Evolutionary conservation across 768 basidiomycete species (phyloP), one percentile per base, ranked within the genome.

Genomic region (Leccinellum rugosiceps): DNA sequence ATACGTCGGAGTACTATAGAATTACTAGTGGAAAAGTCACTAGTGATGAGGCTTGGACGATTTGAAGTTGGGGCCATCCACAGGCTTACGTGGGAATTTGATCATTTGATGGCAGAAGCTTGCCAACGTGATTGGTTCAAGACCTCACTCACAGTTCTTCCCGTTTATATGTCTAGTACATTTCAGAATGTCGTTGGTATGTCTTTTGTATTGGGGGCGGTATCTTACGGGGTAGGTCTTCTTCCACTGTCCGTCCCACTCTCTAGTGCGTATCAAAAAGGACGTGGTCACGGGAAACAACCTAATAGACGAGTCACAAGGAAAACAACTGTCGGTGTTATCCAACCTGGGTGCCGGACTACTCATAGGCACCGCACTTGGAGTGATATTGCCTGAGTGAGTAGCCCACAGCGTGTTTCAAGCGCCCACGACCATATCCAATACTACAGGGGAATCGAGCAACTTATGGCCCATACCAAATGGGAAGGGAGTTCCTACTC

Each of bases 361-460:
- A 11, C 79, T 98, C 17, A 80, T 97, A 14, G 95, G 95, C 4
- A 88, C 95, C 3, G 93, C 92, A 0, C 74, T 98, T 60, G 92
- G 92, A 13, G 85, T 98, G 25, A 92, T 98, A 61, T 87, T 98
- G 52, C 95, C 96, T 35, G 95, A 97, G 90, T 94, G 73, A 70
- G 89, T 85, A 15, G 30, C 35, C 45, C 31, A 34, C 46, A 25
- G 6, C 15, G 10, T 10, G 23, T 56, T 50, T 28, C 8, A 28
- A 47, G 17, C 21, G 30, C 5, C 30, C 51, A 13, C 7, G 23
- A 34, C 50, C 32, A 58, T 55, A 45, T 44, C 30, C 46, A 15
- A 41, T 30, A 25, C 53, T n/a, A 28, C 66, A 92, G 90, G 74
- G 91, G 90, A 51, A 77, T 92, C n/a, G 89, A 90, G 74, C 75